Evolutionary conservation across 805 yeast genomes (phyloP), one percentile per base, ranked within the genome.

Genomic region (Starmerella stigmatis): DNA sequence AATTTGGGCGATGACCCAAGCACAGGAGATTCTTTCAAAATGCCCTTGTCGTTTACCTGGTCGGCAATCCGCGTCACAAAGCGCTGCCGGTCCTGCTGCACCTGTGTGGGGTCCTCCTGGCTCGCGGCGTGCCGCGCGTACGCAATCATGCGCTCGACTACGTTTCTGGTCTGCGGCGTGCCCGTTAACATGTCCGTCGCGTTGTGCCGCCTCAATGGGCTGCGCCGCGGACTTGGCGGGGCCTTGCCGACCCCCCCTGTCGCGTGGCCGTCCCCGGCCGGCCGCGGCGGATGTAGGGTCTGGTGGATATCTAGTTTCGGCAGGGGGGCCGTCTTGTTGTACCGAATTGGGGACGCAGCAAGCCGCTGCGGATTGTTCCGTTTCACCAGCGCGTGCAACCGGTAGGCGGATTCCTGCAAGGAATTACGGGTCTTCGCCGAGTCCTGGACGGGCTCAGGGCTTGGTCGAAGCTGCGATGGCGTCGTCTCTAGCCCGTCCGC

Each of bases 111-210:
- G 16, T 36, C 40, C 15, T 36, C 40, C 5, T 30, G 22, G 22
- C 29, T 23, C 3, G 28, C 28, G 1, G 28, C 23, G 15, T 26
- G 30, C 13, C 49, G 43, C 19, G 41, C 36, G 21, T 46, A 46
- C 25, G 49, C 49, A 35, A 46, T 46, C 49, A 46, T 46, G 10
- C 49, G 46, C 28, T 41, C 43, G 3, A 46, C 42, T 7, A 46
- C 23, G 17, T 26, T 26, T 19, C 20, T 21, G 4, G 38, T 37
- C 30, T 36, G 40, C 2, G 40, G 40, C n/a, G 29, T 12, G 12
- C 30, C 40, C 5, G 29, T 3, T 5, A 34, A 9, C 5, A 12
- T 21, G 27, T 34, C 38, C 15, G 23, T 4, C 19, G 17, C 8
- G 7, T 19, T 10, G 29, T n/a, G 30, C 7, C 40, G 40, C 25